phyloP scores from a whole-genome alignment of 345 rosid species.

The Erodium maritimum region DNA sequence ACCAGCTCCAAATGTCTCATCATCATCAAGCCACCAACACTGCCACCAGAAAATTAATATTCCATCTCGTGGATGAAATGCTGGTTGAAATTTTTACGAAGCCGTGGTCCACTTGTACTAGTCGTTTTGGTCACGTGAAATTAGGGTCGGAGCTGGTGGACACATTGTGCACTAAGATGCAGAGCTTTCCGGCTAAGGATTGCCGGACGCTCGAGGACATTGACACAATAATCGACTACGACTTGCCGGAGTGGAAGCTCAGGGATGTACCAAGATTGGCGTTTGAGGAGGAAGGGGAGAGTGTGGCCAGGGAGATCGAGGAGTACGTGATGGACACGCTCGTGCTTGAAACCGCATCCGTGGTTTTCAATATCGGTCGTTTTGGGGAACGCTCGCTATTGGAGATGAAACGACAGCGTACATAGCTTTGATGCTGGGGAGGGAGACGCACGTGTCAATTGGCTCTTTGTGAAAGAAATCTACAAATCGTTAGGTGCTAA shows the following conservation, averaged over 20 bases:
- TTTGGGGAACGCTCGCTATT: too few relatives aligned
- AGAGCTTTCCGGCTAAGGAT: conserved; percentile 9
- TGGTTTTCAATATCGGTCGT: too few relatives aligned
- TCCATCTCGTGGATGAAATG: conserved; percentile 58
- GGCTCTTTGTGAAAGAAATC: too few relatives aligned
- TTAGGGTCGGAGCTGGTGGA: conserved; percentile 3
- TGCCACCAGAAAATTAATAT: conserved; percentile 30
- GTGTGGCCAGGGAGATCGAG: conserved; percentile 11
- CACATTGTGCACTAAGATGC: conserved; percentile 1
- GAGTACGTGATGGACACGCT: conserved; percentile 13
- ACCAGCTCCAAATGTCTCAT: conserved; percentile 30
- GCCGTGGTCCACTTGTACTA: conserved; percentile 25
- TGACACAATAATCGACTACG: conserved; percentile 11
- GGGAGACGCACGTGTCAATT: too few relatives aligned
- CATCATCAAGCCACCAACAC: conserved; percentile 7
- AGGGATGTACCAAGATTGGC: conserved; percentile 13
- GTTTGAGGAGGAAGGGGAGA: conserved; percentile 11
- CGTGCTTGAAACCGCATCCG: conserved; percentile 7
- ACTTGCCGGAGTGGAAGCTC: neutral
- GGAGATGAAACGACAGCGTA: too few relatives aligned
- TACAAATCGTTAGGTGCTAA: too few relatives aligned
- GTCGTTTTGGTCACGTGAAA: neutral
- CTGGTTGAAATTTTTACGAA: conserved; percentile 39
- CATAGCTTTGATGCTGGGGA: too few relatives aligned
- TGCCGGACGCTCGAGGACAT: conserved; percentile 15